phyloP scores from a whole-genome alignment of 1,284 basidiomycete genomes.

The Melampsora americana region DNA sequence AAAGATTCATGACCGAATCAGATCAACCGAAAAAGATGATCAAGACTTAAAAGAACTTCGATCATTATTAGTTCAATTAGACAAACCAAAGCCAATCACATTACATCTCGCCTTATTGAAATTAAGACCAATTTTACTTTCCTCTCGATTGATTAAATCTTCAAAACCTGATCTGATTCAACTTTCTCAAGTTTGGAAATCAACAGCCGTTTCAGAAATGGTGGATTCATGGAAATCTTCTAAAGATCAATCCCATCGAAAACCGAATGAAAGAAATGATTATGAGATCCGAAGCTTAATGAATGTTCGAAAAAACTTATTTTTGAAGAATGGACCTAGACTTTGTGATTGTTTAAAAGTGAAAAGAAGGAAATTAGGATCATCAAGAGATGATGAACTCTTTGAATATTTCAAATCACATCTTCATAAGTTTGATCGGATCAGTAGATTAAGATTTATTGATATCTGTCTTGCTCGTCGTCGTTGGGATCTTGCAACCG shows the following conservation, averaged over 20 bases:
- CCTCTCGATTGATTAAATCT: neutral
- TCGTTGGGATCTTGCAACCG: conserved; percentile 32
- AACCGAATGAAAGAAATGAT: neutral
- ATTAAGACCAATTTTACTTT: neutral
- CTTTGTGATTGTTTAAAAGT: conserved; percentile 10
- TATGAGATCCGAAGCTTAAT: neutral
- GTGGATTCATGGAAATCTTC: conserved; percentile 3
- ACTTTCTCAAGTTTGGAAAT: conserved; percentile 15
- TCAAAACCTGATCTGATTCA: neutral
- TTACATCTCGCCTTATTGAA: neutral
- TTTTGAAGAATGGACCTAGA: conserved; percentile 18
- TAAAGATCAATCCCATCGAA: neutral
- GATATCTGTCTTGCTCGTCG: conserved; percentile 14
- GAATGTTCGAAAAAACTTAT: neutral
- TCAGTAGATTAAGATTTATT: conserved; percentile 24
- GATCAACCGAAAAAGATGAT: neutral
- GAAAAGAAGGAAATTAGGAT: neutral
- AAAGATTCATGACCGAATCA: neutral
- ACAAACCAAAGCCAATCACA: conserved; percentile 6
- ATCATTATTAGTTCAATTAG: neutral
- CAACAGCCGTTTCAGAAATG: conserved; percentile 20
- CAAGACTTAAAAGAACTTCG: neutral
- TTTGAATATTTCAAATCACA: neutral
- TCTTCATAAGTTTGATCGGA: neutral
- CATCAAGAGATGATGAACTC: neutral